Percentiles rank a stretch among this genome's conserved stretches.
Conservation (phyloP, 805 yeast species). For the Dipodascus albidus region DNA sequence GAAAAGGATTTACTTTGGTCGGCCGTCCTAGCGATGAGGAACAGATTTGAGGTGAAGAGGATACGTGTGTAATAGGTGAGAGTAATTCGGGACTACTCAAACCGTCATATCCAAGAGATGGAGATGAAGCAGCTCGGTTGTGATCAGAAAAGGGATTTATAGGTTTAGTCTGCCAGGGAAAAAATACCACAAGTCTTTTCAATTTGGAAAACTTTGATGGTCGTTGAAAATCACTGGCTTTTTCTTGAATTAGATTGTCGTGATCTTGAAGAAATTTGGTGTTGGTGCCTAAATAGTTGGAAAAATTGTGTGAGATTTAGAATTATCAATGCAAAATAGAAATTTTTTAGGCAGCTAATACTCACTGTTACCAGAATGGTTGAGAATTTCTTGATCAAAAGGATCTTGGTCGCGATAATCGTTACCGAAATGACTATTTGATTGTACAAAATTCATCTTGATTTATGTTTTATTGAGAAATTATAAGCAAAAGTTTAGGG, state of each 20-base stretch:
- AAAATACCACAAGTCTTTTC: background rate
- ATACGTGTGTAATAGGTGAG: background rate
- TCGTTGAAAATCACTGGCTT: background rate
- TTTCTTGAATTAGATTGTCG: background rate
- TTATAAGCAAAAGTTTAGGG: background rate
- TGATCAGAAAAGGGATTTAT: background rate
- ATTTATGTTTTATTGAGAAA: no score
- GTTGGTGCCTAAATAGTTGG: no score
- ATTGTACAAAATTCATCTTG: background rate
- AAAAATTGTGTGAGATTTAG: no score
- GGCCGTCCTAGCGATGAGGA: background rate
- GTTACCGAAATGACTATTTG: background rate
- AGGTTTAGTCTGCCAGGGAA: background rate
- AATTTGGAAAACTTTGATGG: background rate
- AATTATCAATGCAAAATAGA: no score
- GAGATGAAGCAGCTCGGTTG: background rate
- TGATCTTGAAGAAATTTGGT: background rate
- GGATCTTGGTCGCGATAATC: conserved; percentile 1
- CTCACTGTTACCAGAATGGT: background rate
- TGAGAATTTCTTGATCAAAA: background rate
- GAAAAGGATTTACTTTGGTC: background rate
- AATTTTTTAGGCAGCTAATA: no score
- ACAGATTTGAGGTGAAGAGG: background rate
- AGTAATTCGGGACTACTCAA: background rate
- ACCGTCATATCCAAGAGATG: background rate